These are phyloP conservation scores for Fraxinus dipetala DNA, from an alignment of 305 asterid genomes.

Conservation along the genomic window DNA sequence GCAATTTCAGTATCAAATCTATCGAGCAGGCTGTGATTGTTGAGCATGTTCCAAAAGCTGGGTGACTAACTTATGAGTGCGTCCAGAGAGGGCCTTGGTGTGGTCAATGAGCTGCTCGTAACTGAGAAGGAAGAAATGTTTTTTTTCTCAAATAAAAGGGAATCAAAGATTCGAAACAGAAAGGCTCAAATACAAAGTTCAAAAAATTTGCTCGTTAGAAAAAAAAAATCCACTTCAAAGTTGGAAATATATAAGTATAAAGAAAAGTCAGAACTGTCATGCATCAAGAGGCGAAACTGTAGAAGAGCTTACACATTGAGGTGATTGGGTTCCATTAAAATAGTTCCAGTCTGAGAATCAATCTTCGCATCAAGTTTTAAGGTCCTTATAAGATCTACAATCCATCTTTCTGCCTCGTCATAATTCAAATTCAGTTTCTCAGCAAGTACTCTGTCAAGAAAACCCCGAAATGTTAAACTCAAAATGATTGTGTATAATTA, in stretches of 20 bases:
- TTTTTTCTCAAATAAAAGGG: slow-evolving; percentile 18
- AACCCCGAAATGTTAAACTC: not conserved
- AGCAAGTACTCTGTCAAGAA: slow-evolving; percentile 67
- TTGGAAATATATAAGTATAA: not conserved
- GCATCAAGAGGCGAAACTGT: not conserved
- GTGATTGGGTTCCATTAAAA: slow-evolving; percentile 81
- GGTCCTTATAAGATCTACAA: slow-evolving; percentile 83
- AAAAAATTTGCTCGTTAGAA: not conserved
- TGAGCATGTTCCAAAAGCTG: slow-evolving; percentile 86
- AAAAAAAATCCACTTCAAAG: not conserved
- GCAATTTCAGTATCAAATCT: slow-evolving; percentile 15
- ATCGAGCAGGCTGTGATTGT: slow-evolving; percentile 68
- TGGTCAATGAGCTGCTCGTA: slow-evolving; percentile 86
- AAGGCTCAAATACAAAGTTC: not conserved
- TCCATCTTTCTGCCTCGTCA: slow-evolving; percentile 97
- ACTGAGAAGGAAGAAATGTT: slow-evolving; percentile 40
- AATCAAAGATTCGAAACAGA: not conserved
- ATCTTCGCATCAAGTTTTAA: slow-evolving; percentile 96
- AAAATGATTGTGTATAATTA: not conserved
- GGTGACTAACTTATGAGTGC: slow-evolving; percentile 71
- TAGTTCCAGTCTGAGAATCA: slow-evolving; percentile 65
- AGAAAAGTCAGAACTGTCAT: not conserved
- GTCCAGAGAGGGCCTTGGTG: slow-evolving; percentile 79
- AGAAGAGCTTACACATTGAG: slow-evolving; percentile 73
- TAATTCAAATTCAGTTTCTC: slow-evolving; percentile 82